Base-by-base conservation (phyloP, 129 eudicot genomes). In the Daucus carota region DNA sequence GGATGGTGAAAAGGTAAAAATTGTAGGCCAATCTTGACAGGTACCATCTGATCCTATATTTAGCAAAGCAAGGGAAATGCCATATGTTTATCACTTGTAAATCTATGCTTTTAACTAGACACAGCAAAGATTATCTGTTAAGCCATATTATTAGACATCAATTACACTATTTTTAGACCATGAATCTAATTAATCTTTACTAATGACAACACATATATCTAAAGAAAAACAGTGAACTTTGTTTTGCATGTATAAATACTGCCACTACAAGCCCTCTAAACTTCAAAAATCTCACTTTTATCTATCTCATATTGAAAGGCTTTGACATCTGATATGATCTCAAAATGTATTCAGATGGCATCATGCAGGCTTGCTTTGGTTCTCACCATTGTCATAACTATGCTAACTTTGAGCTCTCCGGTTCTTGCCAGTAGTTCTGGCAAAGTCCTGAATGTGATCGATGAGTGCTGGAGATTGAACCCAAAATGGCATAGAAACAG, bases 391-490 rank as follows among this genome's bases (percentile, higher is more conserved):
- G 33, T 59, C 76, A 52, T 80, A 45, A 2, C 69, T 22, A 7
- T 41, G 29, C 29, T 34, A 33, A 8, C 60, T 36, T 70, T 34
- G 38, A 52, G 34, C 52, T 33, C 36, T 31, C n/a, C 6, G 18
- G 76, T 32, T 44, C 12, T 72, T 17, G 81, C 76, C 48, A 76
- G 59, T 24, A 50, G 16, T 42, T 47, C 79, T 22, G 18, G 20
- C 40, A 32, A 68, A 5, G 46, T 33, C 66, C 66, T 81, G 84
- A 88, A 88, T 5, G 86, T 78, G 71, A 86, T 88, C 6, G 93
- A 88, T 67, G 15, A 36, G 24, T 86, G 93, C 73, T 88, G 93
- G 93, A 80, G 93, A 28, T n/a, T 28, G 5, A 82, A 88, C 36
- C 86, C 86, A 3, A 70, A 81, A 24, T 88, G 93, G 93, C 54